These are phyloP conservation scores for Hemileccinum rubropunctum DNA, from an alignment of 768 basidiomycete species.

Conservation along the genomic window DNA sequence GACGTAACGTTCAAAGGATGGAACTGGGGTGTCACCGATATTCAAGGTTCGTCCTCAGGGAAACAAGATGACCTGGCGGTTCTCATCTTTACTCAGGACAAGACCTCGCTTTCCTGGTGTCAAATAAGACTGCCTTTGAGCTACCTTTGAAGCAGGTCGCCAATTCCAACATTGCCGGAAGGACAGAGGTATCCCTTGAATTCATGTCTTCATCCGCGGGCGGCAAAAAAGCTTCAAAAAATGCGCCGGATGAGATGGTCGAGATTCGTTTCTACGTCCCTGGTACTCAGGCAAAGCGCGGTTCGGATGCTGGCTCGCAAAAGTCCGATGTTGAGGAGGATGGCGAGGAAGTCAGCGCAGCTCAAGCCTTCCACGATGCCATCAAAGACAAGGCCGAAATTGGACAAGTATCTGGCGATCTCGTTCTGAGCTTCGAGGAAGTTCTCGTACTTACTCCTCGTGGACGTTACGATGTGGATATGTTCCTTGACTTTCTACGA, in stretches of 20 bases:
- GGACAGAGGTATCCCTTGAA: constrained; percentile 98
- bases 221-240: constrained; percentile 42
- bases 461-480: constrained; percentile 96
- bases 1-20: constrained; percentile 92
- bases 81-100: constrained; percentile 51
- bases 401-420: constrained; percentile 85
- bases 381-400: constrained; percentile 97
- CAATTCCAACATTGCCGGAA: constrained; percentile 97
- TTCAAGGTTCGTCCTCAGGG: constrained; percentile 66
- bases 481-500: constrained; percentile 93
- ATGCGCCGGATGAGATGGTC: constrained; percentile 77
- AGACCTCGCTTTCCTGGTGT: constrained; percentile 88
- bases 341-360: constrained; percentile 82
- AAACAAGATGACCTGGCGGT: not conserved
- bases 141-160: constrained; percentile 83
- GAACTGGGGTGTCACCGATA: constrained; percentile 98
- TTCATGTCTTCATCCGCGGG: constrained; percentile 55
- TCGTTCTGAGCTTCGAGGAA: constrained; percentile 93
- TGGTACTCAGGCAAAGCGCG: constrained; percentile 63
- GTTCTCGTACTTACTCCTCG: constrained; percentile 93
- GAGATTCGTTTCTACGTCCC: constrained; percentile 98
- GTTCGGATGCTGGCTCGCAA: constrained; percentile 72
- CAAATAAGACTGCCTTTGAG: constrained; percentile 86
- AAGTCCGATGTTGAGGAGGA: constrained; percentile 70
- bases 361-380: constrained; percentile 94